A percentile compares a stretch with the other conserved stretches of the same genome.
These are phyloP conservation scores for Physocladia obscura DNA, from an alignment of 192 early-diverging fungal genomes.

Conservation along the genomic window DNA sequence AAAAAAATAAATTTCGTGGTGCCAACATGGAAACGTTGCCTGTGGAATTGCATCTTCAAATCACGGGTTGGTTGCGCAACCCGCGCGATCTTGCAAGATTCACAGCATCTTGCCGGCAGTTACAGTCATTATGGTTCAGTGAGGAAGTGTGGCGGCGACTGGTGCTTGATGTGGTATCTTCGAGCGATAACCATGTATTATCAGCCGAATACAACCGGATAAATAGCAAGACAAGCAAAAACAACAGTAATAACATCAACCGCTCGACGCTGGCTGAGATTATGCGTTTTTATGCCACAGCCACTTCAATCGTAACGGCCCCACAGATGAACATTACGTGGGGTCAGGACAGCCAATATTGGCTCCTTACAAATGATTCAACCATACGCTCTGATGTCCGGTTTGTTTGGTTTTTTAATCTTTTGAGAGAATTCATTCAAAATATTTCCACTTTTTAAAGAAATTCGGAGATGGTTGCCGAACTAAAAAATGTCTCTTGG, in stretches of 20 bases:
- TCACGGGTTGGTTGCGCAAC: not conserved
- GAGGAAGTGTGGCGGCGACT: not conserved
- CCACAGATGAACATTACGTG: not conserved
- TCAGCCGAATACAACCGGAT: too few species aligned
- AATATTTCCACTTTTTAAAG: not conserved
- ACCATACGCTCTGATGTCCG: not conserved
- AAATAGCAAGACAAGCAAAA: too few species aligned
- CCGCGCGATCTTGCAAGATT: not conserved
- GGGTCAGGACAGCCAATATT: not conserved
- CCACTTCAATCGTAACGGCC: not conserved
- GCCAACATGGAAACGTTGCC: not conserved
- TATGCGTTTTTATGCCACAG: not conserved
- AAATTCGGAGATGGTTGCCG: not conserved
- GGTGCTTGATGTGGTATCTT: not conserved
- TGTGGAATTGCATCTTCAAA: not conserved
- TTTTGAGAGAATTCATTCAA: not conserved
- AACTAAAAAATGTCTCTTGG: not conserved
- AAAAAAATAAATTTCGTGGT: not conserved
- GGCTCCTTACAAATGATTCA: not conserved
- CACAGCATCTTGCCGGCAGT: not conserved
- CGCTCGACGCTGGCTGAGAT: slow-evolving; percentile 76
- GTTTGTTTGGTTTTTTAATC: not conserved
- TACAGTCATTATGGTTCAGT: not conserved
- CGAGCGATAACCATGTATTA: not conserved
- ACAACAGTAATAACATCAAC: slow-evolving; percentile 70